phyloP scores from a whole-genome alignment of 768 basidiomycete species.

The Kwoniella pini region DNA sequence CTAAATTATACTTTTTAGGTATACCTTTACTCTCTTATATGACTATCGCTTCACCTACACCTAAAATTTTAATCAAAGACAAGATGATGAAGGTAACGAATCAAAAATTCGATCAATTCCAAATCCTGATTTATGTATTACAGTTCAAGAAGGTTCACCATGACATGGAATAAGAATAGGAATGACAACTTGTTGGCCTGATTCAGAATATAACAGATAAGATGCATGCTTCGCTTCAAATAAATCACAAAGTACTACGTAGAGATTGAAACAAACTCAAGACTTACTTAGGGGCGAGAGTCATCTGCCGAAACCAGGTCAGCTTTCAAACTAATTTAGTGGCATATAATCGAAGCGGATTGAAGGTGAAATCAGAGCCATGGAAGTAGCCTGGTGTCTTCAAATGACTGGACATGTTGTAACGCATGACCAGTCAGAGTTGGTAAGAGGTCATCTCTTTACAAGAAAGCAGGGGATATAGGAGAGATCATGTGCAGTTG shows the following conservation, averaged over 20 bases:
- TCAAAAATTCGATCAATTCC: neutral
- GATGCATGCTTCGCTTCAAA: no score
- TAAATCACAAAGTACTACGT: no score
- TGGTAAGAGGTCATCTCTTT: neutral
- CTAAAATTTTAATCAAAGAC: neutral
- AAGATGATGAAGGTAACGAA: neutral
- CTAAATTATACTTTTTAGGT: neutral
- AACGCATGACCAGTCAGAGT: neutral
- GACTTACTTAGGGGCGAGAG: no score
- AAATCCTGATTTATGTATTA: neutral
- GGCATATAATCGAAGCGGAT: no score
- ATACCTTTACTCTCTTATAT: neutral
- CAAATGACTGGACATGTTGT: neutral
- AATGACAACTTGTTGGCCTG: neutral
- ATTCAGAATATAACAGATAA: no score
- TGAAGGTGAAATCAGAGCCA: neutral
- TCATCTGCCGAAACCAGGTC: no score
- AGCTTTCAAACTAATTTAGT: neutral
- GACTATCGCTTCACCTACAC: neutral
- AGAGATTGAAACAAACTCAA: no score
- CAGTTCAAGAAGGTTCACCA: neutral
- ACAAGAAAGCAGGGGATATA: no score
- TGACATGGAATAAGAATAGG: neutral
- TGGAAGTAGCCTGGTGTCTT: neutral
- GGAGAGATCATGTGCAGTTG: no score